Evolutionary conservation across 768 basidiomycete species (phyloP), one percentile per base, ranked within the genome.

Genomic region (Hemileccinum impolitum): DNA sequence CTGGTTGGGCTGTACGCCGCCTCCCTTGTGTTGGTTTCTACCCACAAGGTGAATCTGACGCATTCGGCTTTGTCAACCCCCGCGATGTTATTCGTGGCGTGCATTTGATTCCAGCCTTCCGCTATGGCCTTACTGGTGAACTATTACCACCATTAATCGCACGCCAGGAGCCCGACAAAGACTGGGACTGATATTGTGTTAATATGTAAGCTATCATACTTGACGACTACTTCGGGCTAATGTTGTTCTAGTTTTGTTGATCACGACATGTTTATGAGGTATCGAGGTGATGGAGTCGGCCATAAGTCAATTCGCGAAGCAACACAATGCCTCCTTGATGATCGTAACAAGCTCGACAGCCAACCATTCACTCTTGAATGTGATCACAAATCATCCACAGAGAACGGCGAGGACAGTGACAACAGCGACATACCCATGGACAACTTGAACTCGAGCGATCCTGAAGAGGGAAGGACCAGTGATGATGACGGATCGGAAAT

Each of bases 171-270:
- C 30, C 43, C 1, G 19, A 67, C 18, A 38, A 60, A 1, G 74
- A 73, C 39, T 74, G 62, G 58, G 35, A 47, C 6, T 63, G 55
- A 42, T 68, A 62, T 36, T 70, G 67, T 55, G 62, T 74, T 0
- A 67, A 64, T 28, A 60, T 68, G 73, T 74, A 44, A 39, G 66
- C 5, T 39, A 21, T 13, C 11, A 10, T 39, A 28, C 3, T 30
- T 18, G 6, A 23, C 19, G 8, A n/a, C 32, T 13, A 13, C 35
- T 35, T 12, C 32, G n/a, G 13, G 14, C 13, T 13, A 43, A 32
- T 9, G 5, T 21, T 15, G 34, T 9, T 28, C 32, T 37, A 47
- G 46, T 3, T 47, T 47, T 28, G 12, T 38, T 14, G 45, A 45
- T 13, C n/a, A 12, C 4, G 45, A 45, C 12, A 45, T 38, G 36